Conservation (phyloP, 2,329 filamentous ascomycete genomes). For the Ophiosphaerella herpotricha region DNA sequence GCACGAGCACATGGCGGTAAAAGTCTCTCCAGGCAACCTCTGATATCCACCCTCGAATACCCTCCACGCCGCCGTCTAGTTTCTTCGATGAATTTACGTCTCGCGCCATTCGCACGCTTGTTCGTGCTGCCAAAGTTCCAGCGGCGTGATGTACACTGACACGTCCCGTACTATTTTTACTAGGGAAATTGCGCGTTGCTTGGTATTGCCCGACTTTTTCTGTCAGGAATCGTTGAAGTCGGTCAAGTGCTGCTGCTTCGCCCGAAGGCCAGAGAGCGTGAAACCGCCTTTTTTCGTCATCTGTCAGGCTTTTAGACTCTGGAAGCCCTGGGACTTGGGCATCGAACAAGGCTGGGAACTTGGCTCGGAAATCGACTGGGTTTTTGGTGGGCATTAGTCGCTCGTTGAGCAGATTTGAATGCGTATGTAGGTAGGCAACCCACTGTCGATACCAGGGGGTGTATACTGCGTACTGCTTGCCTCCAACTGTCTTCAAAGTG, state of each 20-base stretch:
- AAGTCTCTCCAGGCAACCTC: conserved; percentile 60
- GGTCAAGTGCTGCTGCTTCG: conserved; percentile 50
- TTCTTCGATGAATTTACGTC: conserved; percentile 52
- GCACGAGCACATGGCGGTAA: conserved; percentile 68
- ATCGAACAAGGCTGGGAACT: conserved; percentile 51
- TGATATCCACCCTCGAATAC: conserved; percentile 53
- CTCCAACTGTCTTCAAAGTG: conserved; percentile 65
- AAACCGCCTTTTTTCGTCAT: conserved; percentile 46
- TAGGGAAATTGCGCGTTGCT: conserved; percentile 50
- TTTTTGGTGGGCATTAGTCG: conserved; percentile 65
- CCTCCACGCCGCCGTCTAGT: conserved; percentile 56
- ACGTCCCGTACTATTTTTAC: conserved; percentile 46
- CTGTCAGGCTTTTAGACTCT: conserved; percentile 62
- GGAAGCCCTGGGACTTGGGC: conserved; percentile 54
- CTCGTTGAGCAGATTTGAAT: conserved; percentile 68
- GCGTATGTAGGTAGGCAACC: conserved; percentile 72
- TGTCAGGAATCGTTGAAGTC: conserved; percentile 52
- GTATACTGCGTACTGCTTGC: conserved; percentile 84
- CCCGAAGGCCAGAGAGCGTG: conserved; percentile 52
- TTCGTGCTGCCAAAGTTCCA: conserved; percentile 52
- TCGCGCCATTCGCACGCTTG: conserved; percentile 59
- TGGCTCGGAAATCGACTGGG: conserved; percentile 52
- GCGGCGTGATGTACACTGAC: conserved; percentile 52
- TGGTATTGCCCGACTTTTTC: conserved; percentile 49
- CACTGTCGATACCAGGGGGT: conserved; percentile 80